Evolutionary conservation across 495 filamentous ascomycete species (phyloP).

Genomic region (Hapsidospora chrysogenum): DNA sequence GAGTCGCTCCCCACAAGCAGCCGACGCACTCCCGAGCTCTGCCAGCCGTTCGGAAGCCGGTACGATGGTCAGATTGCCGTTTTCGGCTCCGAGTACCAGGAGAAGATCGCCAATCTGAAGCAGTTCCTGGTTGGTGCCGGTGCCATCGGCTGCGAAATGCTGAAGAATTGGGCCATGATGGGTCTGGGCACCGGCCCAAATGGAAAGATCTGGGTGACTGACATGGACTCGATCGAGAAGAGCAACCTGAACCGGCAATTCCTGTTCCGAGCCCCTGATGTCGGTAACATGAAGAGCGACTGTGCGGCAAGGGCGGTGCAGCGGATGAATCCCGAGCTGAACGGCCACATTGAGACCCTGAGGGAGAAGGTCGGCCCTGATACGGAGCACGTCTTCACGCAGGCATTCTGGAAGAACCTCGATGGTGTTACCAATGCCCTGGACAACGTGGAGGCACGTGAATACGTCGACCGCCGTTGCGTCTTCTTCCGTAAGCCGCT

Average conservation of each 20-base stretch:
- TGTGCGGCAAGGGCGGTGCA: conserved; percentile 78
- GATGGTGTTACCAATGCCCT: conserved; percentile 94
- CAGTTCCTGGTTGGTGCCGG: conserved; percentile 94
- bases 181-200: conserved; percentile 78
- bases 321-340: conserved; percentile 87
- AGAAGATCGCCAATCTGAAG: conserved; percentile 74
- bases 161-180: conserved; percentile 99
- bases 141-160: conserved; percentile 96
- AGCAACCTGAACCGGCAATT: conserved; percentile 98
- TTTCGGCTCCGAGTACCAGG: conserved; percentile 84
- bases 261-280: conserved; percentile 84
- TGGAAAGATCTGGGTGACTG: conserved; percentile 80
- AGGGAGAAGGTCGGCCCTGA: conserved; percentile 84
- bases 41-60: conserved; percentile 63
- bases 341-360: conserved; percentile 65
- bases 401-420: conserved; percentile 80
- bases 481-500: conserved; percentile 98
- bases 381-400: conserved; percentile 89
- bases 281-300: conserved; percentile 94
- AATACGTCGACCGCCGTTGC: conserved; percentile 92
- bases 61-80: conserved; percentile 98
- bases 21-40: conserved; percentile 67
- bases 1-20: conserved; percentile 71
- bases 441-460: conserved; percentile 94
- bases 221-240: conserved; percentile 98